Evolutionary conservation across 768 basidiomycete species (phyloP), one percentile per base, ranked within the genome.

Genomic region (Psilocybe tampanensis): DNA sequence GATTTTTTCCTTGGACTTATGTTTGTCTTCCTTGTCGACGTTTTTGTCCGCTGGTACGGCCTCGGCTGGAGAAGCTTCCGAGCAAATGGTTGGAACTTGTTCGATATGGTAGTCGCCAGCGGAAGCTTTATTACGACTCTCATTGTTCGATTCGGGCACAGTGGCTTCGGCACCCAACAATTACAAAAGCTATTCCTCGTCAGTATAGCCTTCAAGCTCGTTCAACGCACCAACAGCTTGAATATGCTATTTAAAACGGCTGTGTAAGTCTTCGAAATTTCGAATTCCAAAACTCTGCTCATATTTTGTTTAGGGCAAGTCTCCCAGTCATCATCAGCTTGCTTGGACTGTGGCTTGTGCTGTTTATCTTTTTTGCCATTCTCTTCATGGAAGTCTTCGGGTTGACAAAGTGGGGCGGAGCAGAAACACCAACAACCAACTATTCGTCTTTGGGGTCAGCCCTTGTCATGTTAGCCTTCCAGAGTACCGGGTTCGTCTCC

Each of bases 161-260:
- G 71, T 19, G 80, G 80, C 23, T 86, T 86, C 59, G 72, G 68
- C 3, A 75, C 80, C 17, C 76, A 86, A 59, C 89, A 92, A 59
- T 76, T 93, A 1, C 90, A 95, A 65, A 94, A 94, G 72, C 79
- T 98, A 9, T 98, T 98, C 73, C 81, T 98, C 24, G 94, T 95
- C 64, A 86, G 88, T 64, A 93, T 98, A 56, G 88, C 93, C 0
- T 89, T 98, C 81, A 98, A 98, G 71, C 83, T 98, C 11, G 92
- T 97, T 0, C 93, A 98, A 66, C 82, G 90, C 41, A 89, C 88
- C 58, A 87, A 92, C 66, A 86, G 85, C 60, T 76, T 98, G 60
- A 98, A 98, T 66, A 93, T 95, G 74, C 78, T 98, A 17, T 98
- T 98, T 83, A 98, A 98, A 76, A 97, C 94, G 17, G 91, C 92